Conservation (phyloP, 2,329 filamentous ascomycete genomes). For the Calonectria multiphialidica region DNA sequence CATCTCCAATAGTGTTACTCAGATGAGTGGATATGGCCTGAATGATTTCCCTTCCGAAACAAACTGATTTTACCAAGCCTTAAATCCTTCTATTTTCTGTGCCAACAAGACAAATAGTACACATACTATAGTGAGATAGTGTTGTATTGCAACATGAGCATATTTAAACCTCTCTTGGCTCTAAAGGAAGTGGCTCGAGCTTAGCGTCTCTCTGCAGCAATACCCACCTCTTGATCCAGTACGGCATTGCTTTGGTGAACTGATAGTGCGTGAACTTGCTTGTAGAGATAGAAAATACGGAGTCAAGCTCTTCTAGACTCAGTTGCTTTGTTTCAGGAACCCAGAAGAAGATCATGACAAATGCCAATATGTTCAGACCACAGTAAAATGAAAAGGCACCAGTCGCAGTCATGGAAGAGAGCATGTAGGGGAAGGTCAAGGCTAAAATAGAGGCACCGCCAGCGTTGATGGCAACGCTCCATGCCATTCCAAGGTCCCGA, state of each 20-base stretch:
- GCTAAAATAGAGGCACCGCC: conserved; percentile 41
- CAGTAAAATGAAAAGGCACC: conserved; percentile 72
- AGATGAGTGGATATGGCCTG: no score
- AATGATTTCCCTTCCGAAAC: no score
- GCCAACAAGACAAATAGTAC: no score
- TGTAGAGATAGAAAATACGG: neutral
- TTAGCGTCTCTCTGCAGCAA: neutral
- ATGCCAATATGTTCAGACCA: conserved; percentile 69
- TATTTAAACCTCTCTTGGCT: neutral
- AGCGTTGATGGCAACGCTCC: conserved; percentile 49
- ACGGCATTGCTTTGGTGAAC: neutral
- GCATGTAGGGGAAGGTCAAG: conserved; percentile 60
- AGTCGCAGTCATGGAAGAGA: conserved; percentile 51
- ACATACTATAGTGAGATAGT: no score
- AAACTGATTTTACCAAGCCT: no score
- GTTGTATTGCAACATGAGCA: no score
- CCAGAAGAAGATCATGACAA: conserved; percentile 74
- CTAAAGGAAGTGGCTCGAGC: neutral
- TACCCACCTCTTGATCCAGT: neutral
- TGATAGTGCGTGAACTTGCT: neutral
- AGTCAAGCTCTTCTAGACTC: neutral
- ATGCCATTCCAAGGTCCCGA: conserved; percentile 53
- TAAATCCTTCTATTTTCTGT: no score
- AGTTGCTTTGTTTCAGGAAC: conserved; percentile 65
- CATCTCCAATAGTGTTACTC: no score